phyloP scores from a whole-genome alignment of 176 grass and related monocot genomes.

The Zea mays region DNA sequence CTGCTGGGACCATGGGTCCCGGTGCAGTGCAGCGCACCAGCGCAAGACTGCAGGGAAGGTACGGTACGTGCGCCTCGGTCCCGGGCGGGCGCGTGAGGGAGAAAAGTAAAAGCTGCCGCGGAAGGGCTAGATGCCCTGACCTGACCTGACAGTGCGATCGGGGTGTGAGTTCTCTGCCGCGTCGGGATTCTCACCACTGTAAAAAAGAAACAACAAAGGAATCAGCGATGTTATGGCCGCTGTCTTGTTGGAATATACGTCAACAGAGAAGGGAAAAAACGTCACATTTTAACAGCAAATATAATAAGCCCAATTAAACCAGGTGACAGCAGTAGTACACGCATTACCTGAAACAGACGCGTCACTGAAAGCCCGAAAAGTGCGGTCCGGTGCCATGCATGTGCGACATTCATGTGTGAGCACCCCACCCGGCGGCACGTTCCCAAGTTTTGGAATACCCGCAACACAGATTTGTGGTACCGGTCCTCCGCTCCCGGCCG shows the following conservation, averaged over 20 bases:
- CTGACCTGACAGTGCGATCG: conserved; percentile 17
- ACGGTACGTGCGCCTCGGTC: not conserved
- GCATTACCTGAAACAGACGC: not conserved
- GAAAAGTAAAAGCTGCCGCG: conserved; percentile 31
- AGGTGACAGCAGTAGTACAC: not conserved
- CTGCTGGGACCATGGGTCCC: not conserved
- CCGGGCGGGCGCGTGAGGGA: conserved; percentile 3
- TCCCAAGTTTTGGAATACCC: not conserved
- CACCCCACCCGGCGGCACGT: not conserved
- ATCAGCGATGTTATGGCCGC: not conserved
- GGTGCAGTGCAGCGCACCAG: too few species aligned
- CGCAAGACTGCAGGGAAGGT: not conserved
- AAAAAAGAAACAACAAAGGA: not conserved
- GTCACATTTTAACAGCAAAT: not conserved
- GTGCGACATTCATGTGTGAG: conserved; percentile 4
- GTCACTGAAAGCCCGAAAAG: not conserved
- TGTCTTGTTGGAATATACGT: not conserved
- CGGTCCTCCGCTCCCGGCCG: not conserved
- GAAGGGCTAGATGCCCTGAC: conserved; percentile 18
- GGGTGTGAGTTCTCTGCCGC: not conserved
- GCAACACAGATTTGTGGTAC: not conserved
- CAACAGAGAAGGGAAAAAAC: not conserved
- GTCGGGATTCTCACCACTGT: conserved; percentile 26
- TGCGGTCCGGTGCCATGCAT: not conserved
- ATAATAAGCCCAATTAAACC: not conserved